Evolutionary conservation across 129 eudicot genomes (phyloP), one percentile per base, ranked within the genome.

Genomic region (Escallonia rubra): DNA sequence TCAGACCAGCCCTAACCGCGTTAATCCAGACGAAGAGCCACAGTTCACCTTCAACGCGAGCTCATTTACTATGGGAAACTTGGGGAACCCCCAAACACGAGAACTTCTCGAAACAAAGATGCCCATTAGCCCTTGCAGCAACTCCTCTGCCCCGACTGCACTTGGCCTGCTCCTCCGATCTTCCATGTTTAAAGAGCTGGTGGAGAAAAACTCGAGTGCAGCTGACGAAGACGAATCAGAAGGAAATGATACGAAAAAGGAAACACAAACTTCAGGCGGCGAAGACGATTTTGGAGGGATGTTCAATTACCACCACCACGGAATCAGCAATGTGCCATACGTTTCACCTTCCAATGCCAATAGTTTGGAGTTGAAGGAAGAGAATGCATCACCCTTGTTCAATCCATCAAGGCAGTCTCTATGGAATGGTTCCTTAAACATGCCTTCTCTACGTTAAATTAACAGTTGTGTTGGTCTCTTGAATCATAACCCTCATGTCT

Each of bases 121-220:
- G 83, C 59, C 81, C 41, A 42, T 85, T 5, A 72, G 71, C 51
- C 74, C 83, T 56, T 73, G 69, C 14, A 79, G 56, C 65, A 75
- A 74, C 15, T 77, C 88, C 10, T 53, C 89, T 7, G 70, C 96
- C 5, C 87, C 89, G 11, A 74, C 84, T 3, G 96, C 96, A 39
- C 83, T 88, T 14, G 75, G 96, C 56, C 82, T 88, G 13, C 84
- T 88, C 60, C 86, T 88, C 38, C 72, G 82, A 47, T 88, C 96
- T 50, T 85, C 96, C 54, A 79, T 88, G 91, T 88, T 85, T 64
- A 83, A 76, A 45, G 90, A 87, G 12, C 76, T 87, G 0, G 87
- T 83, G 60, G 84, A 79, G 65, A 88, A 85, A 83, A 88, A 74
- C 59, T 67, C 74, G 56, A 59, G 34, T 23, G 34, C 34, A 23